Evolutionary conservation across 2,329 filamentous ascomycete genomes (phyloP), one percentile per base, ranked within the genome.

Genomic region (Bipolaris oryzae): DNA sequence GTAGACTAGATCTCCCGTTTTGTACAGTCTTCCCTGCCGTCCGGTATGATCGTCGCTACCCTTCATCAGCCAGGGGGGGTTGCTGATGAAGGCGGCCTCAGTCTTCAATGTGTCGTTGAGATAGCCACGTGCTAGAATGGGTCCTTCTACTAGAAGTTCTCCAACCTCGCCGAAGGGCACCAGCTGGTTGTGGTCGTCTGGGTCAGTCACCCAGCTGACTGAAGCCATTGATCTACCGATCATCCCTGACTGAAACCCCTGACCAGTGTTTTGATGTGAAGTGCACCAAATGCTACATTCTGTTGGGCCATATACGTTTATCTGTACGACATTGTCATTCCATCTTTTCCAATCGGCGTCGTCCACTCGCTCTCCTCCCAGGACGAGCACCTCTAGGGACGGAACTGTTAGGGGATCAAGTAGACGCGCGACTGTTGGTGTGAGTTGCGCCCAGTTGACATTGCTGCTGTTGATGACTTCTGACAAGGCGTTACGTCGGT

Each of bases 61-160:
- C 15, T 37, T 25, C 41, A 39, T 23, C 13, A 42, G 39, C 39
- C 39, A 42, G 39, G 21, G 13, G 9, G 20, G 39, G 37, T 39
- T 39, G 18, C 16, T 39, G 41, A 28, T 7, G 15, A 43, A 42
- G 20, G 39, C 21, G 11, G 31, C 34, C 6, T 62, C 47, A 9
- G 47, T 53, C 44, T 53, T 53, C 4, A 13, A 7, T 13, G 5
- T 3, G 18, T 68, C 41, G 16, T 63, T 60, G 7, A 70, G 50
- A 34, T 70, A 70, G 7, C 62, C 63, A n/a, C 66, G 63, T 1
- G 70, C 72, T 3, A 78, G 61, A 18, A 67, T 81, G 0, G 81
- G 81, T 0, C 84, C 83, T 58, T 86, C 83, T 16, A 87, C 80
- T 2, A 86, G 76, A 1, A 87, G 75, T 64, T 87, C 85, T 5